phyloP scores from a whole-genome alignment of 495 filamentous ascomycete species.

The Podospora conica region DNA sequence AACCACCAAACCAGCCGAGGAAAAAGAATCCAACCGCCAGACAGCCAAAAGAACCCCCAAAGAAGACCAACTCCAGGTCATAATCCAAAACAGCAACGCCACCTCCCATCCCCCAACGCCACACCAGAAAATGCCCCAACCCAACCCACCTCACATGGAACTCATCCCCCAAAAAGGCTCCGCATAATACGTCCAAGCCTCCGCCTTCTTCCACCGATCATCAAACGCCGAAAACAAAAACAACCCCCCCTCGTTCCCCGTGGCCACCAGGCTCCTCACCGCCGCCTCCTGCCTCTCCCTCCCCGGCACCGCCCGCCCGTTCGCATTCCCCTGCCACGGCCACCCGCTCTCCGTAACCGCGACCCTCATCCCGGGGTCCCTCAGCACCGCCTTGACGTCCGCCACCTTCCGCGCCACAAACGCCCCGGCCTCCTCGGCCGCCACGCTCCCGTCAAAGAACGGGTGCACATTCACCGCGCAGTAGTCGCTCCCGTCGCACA shows the following conservation, averaged over 20 bases:
- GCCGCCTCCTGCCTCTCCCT: constrained; percentile 56
- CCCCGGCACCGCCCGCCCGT: constrained; percentile 59
- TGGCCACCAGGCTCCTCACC: constrained; percentile 51
- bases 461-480: constrained; percentile 77
- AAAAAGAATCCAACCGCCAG: neutral
- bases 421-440: constrained; percentile 52
- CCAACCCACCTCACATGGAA: neutral
- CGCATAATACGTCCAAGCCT: constrained; percentile 53
- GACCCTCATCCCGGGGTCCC: constrained; percentile 30
- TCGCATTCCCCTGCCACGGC: constrained; percentile 60
- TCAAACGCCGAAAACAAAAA: constrained; percentile 73
- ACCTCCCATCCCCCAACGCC: neutral
- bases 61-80: neutral
- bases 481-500: constrained; percentile 71
- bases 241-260: constrained; percentile 39
- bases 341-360: constrained; percentile 74
- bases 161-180: constrained; percentile 72
- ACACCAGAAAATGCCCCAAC: neutral
- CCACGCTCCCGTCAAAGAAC: constrained; percentile 66
- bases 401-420: constrained; percentile 57
- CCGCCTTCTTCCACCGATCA: constrained; percentile 72
- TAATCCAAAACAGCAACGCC: neutral
- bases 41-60: neutral
- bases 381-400: constrained; percentile 28
- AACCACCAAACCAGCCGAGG: neutral